Conservation (phyloP, 73 alveolate genomes). For the Paramecium sonneborni region DNA sequence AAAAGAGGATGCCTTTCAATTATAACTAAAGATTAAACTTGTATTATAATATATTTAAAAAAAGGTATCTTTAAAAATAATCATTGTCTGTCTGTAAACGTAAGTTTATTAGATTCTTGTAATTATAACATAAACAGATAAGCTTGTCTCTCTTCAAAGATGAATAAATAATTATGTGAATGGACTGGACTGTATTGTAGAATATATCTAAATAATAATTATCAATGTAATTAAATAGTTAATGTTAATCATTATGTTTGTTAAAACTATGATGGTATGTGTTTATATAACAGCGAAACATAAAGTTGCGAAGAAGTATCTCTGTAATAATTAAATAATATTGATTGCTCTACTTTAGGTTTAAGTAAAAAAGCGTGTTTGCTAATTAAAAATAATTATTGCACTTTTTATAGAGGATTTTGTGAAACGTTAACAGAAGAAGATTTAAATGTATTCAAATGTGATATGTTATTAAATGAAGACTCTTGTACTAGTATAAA, state of each 20-base stretch:
- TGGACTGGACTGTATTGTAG: not conserved
- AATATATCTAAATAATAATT: not conserved
- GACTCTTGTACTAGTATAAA: not conserved
- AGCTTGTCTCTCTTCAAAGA: not conserved
- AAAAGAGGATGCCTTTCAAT: not conserved
- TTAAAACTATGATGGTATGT: not conserved
- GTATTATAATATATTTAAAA: not conserved
- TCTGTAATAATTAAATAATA: not conserved
- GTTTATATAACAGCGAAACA: not conserved
- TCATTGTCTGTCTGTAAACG: not conserved
- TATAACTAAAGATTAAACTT: not conserved
- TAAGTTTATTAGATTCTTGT: not conserved
- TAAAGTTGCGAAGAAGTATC: not conserved
- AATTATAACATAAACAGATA: not conserved
- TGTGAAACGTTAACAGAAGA: not conserved
- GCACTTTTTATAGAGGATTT: not conserved
- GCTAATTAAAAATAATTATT: not conserved
- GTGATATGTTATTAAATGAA: slow-evolving; percentile 8
- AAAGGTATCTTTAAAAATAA: not conserved
- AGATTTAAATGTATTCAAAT: not conserved
- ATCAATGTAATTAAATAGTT: not conserved
- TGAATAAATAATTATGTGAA: not conserved
- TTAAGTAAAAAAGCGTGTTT: not conserved
- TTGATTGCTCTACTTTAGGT: not conserved
- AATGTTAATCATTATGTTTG: not conserved